Evolutionary conservation across 225 moss, liverwort and hornwort species (phyloP), one percentile per base, ranked within the genome.

Genomic region (Ulota crispa): DNA sequence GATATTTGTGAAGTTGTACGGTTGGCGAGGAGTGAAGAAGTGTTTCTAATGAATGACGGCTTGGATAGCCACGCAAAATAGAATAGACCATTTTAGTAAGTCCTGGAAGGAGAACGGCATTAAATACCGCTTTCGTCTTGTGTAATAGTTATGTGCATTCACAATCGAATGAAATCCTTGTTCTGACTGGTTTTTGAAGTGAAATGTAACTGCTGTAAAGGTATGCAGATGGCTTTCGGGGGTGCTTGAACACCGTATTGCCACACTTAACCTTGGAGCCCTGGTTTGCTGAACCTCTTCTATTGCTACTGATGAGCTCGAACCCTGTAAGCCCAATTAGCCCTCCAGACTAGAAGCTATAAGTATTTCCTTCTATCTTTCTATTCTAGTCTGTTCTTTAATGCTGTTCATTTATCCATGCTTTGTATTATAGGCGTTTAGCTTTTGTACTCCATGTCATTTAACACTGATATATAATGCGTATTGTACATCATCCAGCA

Each of bases 271-370:
- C 78, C 37, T 93, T 94, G 92, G 92, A 99, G 80, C 87, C 96
- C 66, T 87, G 93, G 85, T 91, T 94, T 86, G 88, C 94, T 59
- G 99, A 99, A 76, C 96, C 99, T 70, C 90, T 93, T 83, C 85
- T 94, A 50, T 83, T 99, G 70, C 80, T 96, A 82, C 84, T 89
- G 64, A 85, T 99, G 65, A 93, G 89, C 81, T 85, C 92, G 50
- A 92, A 91, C 64, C 80, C 83, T 73, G 92, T 92, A 92, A 90
- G 92, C 28, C 67, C 21, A 63, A 50, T 37, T 68, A 45, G 50
- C 50, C 50, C 50, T 78, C 16, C 62, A 30, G 55, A 73, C 30
- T 63, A 56, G 80, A 77, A 71, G 73, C 59, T 78, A 28, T 60
- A 67, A n/a, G 71, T 76, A 45, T 9, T 32, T 70, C 36, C 73